Base-by-base conservation (phyloP, 108 stramenopile genomes). In the Fragilaria radians region DNA sequence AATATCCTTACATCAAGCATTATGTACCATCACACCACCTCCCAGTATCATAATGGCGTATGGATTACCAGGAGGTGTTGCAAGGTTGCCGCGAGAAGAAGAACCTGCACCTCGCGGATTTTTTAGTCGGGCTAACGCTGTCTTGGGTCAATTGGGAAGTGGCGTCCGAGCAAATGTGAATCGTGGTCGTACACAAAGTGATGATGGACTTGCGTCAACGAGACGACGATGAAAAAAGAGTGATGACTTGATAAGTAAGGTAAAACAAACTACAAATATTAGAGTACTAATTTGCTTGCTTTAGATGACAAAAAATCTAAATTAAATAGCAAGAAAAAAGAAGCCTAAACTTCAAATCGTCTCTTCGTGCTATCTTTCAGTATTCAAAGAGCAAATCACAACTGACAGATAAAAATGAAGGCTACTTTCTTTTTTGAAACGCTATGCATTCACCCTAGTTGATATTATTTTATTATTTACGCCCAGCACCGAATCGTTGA, bases 11-110 rank as follows among this genome's bases (percentile, higher is more conserved):
- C 71, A 81, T 19, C 74, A 89, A 51, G 87, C 91, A 1, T 66
- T 93, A 24, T 50, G 70, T 23, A 68, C 82, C 7, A 73, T 93
- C n/a, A 11, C 54, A 1, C 91, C 91, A 22, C 88, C 88, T 0
- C 77, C 77, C 7, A 49, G 67, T 18, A 76, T 89, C 32, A 72
- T 86, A 47, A 88, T 92, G 86, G 91, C 87, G 5, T 92, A 81
- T 69, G 91, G 91, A 19, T 66, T 77, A 34, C 65, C 54, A 7
- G 79, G 78, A 42, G 85, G 88, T 18, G 36, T 84, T 5, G 79
- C 81, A 11, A 42, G 36, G 36, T n/a, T n/a, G n/a, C 36, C 36
- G 14, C 36, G 36, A 7, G 36, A 14, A 11, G 36, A 42, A 14
- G 36, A 42, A 14, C 11, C 36, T 11, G 36, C 36, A 14, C 36